Evolutionary conservation across 305 asterid species (phyloP).

Genomic region (Solanum aculeatissimum): DNA sequence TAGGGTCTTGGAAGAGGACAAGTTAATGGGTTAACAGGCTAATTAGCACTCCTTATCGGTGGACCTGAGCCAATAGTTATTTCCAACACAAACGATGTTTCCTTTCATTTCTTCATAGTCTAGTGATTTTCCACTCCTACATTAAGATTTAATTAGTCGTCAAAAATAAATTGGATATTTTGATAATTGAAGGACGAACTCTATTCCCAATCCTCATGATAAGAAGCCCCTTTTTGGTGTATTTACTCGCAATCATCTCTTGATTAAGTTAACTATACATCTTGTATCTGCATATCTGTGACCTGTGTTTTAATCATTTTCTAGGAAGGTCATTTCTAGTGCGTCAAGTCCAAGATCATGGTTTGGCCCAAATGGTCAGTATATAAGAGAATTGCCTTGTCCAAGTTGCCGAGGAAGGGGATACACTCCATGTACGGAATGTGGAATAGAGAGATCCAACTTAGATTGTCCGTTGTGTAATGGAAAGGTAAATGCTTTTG

Average conservation of each 20-base stretch:
- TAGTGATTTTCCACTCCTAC: too few species aligned
- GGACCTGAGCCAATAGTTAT: neutral
- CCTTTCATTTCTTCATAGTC: too few species aligned
- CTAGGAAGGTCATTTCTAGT: constrained; percentile 49
- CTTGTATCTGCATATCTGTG: neutral
- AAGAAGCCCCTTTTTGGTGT: neutral
- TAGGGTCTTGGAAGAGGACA: neutral
- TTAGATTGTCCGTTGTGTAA: constrained; percentile 64
- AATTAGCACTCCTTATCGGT: neutral
- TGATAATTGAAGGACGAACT: neutral
- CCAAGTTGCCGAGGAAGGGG: constrained; percentile 96
- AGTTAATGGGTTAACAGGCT: neutral
- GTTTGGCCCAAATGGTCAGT: constrained; percentile 95
- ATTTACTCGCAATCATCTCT: neutral
- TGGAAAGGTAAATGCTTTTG: constrained; percentile 46
- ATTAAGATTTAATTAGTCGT: too few species aligned
- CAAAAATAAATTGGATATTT: neutral
- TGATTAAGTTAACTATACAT: neutral
- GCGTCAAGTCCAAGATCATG: constrained; percentile 66
- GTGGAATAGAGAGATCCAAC: constrained; percentile 82
- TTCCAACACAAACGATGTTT: neutral
- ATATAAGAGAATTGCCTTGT: constrained; percentile 84
- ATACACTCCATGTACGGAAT: constrained; percentile 69
- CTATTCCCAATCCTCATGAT: neutral
- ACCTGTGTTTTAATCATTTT: neutral